Evolutionary conservation across 495 filamentous ascomycete genomes (phyloP).

Genomic region (Penicillium silybi): DNA sequence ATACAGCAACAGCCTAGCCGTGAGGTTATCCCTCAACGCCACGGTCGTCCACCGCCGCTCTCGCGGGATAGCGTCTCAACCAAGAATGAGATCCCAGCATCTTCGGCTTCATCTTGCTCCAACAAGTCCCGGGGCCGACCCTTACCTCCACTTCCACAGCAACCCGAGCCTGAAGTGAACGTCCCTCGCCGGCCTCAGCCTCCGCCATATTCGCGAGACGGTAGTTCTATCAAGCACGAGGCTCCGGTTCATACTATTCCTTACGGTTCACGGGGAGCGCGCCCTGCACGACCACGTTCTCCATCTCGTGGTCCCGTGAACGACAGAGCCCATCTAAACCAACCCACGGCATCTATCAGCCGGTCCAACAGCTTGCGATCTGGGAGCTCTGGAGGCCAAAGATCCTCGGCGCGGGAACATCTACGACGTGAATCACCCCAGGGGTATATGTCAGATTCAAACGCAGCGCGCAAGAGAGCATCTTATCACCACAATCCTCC

Average conservation of each 20-base stretch:
- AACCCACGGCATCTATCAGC: conserved; percentile 1
- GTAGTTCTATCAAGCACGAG: not conserved
- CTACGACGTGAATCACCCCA: conserved; percentile 3
- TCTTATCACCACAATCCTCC: not conserved
- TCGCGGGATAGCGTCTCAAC: not conserved
- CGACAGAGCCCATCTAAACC: not conserved
- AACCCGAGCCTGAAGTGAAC: not conserved
- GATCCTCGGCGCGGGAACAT: not conserved
- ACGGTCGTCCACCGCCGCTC: conserved; percentile 3
- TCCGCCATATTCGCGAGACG: not conserved
- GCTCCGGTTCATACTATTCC: conserved; percentile 2
- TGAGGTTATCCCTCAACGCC: not conserved
- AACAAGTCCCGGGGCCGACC: conserved; percentile 1
- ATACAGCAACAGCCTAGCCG: not conserved
- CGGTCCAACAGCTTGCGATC: conserved; percentile 22
- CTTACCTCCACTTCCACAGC: not conserved
- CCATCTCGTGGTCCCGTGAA: conserved; percentile 6
- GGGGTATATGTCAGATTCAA: conserved; percentile 30
- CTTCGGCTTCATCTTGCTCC: not conserved
- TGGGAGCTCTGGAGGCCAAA: not conserved
- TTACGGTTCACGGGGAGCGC: not conserved
- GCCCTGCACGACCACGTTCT: conserved; percentile 1
- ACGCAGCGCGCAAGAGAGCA: conserved; percentile 9
- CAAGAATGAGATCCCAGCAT: not conserved
- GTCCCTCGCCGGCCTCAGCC: not conserved